Conservation (phyloP, 495 filamentous ascomycete species). For the Lichina pygmaea region DNA sequence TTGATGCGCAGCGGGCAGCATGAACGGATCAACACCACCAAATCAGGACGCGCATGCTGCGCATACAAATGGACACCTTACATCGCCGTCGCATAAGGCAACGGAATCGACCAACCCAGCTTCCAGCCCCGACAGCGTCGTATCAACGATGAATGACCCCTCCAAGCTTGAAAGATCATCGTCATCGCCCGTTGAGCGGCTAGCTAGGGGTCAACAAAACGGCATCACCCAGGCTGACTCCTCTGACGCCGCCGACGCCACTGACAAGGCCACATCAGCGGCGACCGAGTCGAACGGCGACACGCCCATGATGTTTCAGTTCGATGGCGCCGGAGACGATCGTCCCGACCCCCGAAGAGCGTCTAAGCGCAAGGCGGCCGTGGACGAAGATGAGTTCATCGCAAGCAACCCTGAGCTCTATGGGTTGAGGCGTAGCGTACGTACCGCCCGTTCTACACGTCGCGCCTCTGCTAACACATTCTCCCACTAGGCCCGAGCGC, state of each 20-base stretch:
- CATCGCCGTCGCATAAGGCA: background rate
- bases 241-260: background rate
- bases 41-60: background rate
- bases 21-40: background rate
- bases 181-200: background rate
- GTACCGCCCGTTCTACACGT: constrained; percentile 6
- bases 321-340: constrained; percentile 13
- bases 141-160: background rate
- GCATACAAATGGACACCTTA: background rate
- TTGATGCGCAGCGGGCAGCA: background rate
- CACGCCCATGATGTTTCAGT: background rate
- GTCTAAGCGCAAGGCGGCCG: constrained; percentile 48
- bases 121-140: background rate
- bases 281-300: background rate
- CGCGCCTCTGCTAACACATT: background rate
- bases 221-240: background rate
- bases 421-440: constrained; percentile 72
- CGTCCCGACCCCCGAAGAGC: constrained; percentile 35
- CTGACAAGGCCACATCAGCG: background rate
- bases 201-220: background rate
- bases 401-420: constrained; percentile 86
- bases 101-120: background rate
- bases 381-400: constrained; percentile 56
- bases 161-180: background rate
- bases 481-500: background rate